Evolutionary conservation across 106 monocot species (phyloP), one percentile per base, ranked within the genome.

Genomic region (Dendrobium catenatum): DNA sequence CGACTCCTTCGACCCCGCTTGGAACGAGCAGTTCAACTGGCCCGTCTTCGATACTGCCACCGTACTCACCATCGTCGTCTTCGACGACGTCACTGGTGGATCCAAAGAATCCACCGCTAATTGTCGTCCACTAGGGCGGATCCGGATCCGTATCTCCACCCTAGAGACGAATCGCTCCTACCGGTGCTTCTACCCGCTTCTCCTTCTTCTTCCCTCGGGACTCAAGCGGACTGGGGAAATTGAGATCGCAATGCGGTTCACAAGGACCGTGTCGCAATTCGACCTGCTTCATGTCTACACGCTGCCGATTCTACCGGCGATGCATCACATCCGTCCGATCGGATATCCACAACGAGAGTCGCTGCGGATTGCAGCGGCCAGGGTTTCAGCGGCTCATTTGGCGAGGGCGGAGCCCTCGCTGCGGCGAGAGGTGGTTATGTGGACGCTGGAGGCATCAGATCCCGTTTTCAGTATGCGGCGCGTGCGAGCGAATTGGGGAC

Each of bases 21-120:
- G 97, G 97, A 97, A 97, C 80, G 97, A 97, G 85, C 97, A 97
- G 86, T 97, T 91, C 90, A 94, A 88, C 41, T 97, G 97, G 97
- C 84, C 87, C 22, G 89, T 97, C 59, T 89, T 86, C 81, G 97
- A 97, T 68, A 88, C 89, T 1, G 87, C 84, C 82, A 97, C 97
- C 18, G 92, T 94, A 55, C 82, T 97, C 43, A 94, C 94, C 29
- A 43, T 94, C 72, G 94, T 75, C 18, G 89, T 97, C 66, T 97
- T 97, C 84, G 97, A 96, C 49, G 91, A 93, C n/a, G 75, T 88
- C 19, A 66, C 81, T 42, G 74, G 64, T 59, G 19, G 72, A 5
- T n/a, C 22, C 26, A 42, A 56, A 7, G 84, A 86, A 9, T 87
- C 81, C 51, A 20, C 81, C 82, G 42, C 51, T 44, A 86, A 81